Base-by-base conservation (phyloP, 176 grass and related monocot genomes). In the Saccharum spontaneum region DNA sequence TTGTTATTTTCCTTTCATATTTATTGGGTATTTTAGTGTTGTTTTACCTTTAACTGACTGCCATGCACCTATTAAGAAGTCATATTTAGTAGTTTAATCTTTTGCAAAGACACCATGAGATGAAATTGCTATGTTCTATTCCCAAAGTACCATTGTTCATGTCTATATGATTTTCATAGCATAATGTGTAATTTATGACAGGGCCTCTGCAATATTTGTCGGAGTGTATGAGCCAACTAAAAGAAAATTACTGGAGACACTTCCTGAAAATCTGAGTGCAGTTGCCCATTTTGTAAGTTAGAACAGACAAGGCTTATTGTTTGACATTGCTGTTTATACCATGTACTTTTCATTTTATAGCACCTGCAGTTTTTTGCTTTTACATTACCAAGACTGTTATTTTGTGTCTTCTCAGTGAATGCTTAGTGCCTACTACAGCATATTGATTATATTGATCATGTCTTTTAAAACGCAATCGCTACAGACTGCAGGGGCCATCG, bases 191-290 rank as follows among this genome's bases (percentile, higher is more conserved):
- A 40, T 11, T 61, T 81, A 73, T 82, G 30, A 61, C 88, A 98
- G 96, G 73, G 93, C 93, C 45, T 98, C 96, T 92, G 96, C 96
- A 48, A 48, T 98, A 89, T 98, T 98, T 90, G 89, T 98, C 8
- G 96, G 96, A 60, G 87, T 95, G 89, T 98, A 98, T 69, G 96
- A 98, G 69, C 96, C 96, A 43, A 84, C 93, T 60, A 95, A 98
- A 87, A 82, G 84, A 83, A 98, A 94, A 68, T 82, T 98, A 68
- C 74, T 95, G 74, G 87, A 89, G 11, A 64, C 82, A 2, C 87
- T 95, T 86, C 93, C 93, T 81, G 93, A 95, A 84, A 94, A 98
- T 90, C 84, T 94, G 70, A 98, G 96, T 78, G 91, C 96, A 44
- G 64, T 98, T 84, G 96, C 96, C 72, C 96, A 95, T 95, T 87